Evolutionary conservation across 345 rosid genomes (phyloP), one percentile per base, ranked within the genome.

Genomic region (Gossypioides kirkii): DNA sequence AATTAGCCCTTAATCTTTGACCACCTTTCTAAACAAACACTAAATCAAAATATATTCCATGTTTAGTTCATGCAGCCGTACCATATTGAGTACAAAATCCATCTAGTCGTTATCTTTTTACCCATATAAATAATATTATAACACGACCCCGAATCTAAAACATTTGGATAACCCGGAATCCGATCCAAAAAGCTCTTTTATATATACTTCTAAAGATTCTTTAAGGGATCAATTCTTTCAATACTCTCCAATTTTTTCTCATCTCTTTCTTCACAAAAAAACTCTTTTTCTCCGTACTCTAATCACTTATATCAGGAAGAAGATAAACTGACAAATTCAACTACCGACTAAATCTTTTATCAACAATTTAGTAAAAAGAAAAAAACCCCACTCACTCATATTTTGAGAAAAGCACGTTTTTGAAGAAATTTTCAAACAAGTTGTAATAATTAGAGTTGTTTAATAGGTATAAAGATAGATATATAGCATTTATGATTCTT

Each of bases 101-200:
- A 25, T 2, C n/a, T 1, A 22, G 12, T 65, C 53, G 8, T 61
- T 17, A 3, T 3, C 20, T 13, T 61, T 65, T 45, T 45, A 22
- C 32, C 12, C 36, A 17, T 12, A 5, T 25, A 59, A 59, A 61
- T 3, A 61, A 61, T 32, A 61, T 8, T n/a, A n/a, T n/a, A n/a
- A n/a, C n/a, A n/a, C n/a, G n/a, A n/a, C n/a, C n/a, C n/a, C n/a
- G n/a, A n/a, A n/a, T n/a, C n/a, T n/a, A n/a, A n/a, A n/a, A n/a
- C n/a, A n/a, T n/a, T n/a, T n/a, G n/a, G n/a, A n/a, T n/a, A n/a
- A n/a, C n/a, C n/a, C n/a, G n/a, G 38, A 32, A 32, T 32, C 1
- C 1, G 0, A 5, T 7, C 1, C 0, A 0, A 32, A 32, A 32
- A 4, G 0, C 7, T 0, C 1, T 32, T 32, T 32, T 32, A 32